Base-by-base conservation (phyloP, 805 yeast species). In the Lachancea waltii region DNA sequence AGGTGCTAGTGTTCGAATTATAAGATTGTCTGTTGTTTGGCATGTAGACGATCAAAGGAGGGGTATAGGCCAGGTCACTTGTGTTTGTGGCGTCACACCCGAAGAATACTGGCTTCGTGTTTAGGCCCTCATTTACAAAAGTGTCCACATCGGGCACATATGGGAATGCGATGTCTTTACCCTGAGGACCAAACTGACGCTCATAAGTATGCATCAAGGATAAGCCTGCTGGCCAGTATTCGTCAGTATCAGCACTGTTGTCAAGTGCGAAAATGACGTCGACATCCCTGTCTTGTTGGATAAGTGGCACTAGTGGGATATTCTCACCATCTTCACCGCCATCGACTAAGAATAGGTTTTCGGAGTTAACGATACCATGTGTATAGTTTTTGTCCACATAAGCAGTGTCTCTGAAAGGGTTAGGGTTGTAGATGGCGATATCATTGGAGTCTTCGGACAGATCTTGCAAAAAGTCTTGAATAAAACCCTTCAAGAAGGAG, bases 41-140 rank as follows among this genome's bases (percentile, higher is more conserved):
- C 43, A 76, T 68, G 57, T 82, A 85, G n/a, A 86, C 76, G 33
- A 86, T 68, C 41, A 85, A 66, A 2, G 95, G 95, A 18, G 89
- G 87, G 29, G 68, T 66, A 24, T 67, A 63, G 29, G 67, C 53
- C 42, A 80, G 63, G 14, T 60, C 64, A 10, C 87, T 75, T 54
- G 79, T 63, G 54, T 83, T 82, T 1, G 63, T 49, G 4, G 84
- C 70, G 51, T 82, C 73, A 60, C 95, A 85, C 22, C 95, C 95
- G 55, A 86, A 86, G 64, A 85, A 86, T 0, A 80, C 69, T 31
- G 95, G 95, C 41, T 64, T 70, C 11, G 78, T 66, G 18, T 85
- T 80, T 46, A 85, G 67, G 44, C 82, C 81, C 45, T 65, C 51
- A 43, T 71, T 70, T 23, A 74, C 54, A 57, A 85, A 82, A 0